A percentile compares a stretch with the other conserved stretches of the same genome.
phyloP scores from a whole-genome alignment of 108 stramenopile genomes.

The Cyclotella atomus region DNA sequence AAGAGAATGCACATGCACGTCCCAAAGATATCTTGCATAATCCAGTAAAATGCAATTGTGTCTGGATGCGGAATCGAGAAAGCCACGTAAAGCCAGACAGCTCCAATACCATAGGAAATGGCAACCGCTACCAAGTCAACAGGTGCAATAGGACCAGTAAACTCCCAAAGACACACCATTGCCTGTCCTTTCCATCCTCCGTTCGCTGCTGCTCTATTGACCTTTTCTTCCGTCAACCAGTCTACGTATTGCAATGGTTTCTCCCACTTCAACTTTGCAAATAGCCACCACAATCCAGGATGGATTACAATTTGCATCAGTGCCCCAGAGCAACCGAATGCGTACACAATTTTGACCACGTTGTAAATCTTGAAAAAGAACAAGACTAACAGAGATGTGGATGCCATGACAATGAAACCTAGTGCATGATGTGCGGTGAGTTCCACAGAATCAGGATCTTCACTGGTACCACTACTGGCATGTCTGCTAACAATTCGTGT shows the following conservation, averaged over 20 bases:
- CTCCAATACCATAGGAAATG: conserved; percentile 37
- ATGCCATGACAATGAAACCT: conserved; percentile 75
- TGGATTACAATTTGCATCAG: conserved; percentile 48
- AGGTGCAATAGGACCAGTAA: conserved; percentile 32
- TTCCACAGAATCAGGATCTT: conserved; percentile 39
- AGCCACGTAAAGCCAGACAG: conserved; percentile 45
- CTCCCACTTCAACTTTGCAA: conserved; percentile 23
- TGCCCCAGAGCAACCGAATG: conserved; percentile 71
- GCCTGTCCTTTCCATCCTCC: conserved; percentile 32
- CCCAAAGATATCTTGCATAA: conserved; percentile 82
- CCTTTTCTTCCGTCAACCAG: conserved; percentile 42
- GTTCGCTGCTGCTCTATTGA: conserved; percentile 9
- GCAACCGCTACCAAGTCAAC: conserved; percentile 30
- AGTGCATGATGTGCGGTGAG: conserved; percentile 61
- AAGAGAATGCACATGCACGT: conserved; percentile 78
- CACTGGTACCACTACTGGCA: conserved; percentile 1
- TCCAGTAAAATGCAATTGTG: conserved; percentile 67
- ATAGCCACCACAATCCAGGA: conserved; percentile 31
- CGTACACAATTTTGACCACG: conserved; percentile 74
- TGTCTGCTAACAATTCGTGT: conserved; percentile 18
- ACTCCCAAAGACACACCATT: conserved; percentile 35
- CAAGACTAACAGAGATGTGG: conserved; percentile 66
- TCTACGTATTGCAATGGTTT: conserved; percentile 9
- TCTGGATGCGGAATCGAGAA: conserved; percentile 40
- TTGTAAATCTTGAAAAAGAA: conserved; percentile 74